phyloP scores from a whole-genome alignment of 2,329 filamentous ascomycete genomes.

The Arthrobotrys entomopaga region DNA sequence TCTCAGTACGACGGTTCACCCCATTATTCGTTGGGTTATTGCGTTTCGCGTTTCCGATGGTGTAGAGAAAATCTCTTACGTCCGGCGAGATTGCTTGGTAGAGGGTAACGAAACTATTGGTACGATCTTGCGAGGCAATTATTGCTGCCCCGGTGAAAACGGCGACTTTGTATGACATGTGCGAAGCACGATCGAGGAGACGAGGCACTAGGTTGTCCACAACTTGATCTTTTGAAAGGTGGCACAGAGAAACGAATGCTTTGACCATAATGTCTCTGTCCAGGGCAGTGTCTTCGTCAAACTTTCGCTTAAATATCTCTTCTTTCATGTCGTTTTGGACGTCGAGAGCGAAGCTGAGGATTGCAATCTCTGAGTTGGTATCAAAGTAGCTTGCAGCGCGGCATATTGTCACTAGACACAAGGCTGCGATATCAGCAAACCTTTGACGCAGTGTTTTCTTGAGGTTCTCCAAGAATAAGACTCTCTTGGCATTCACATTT shows the following conservation, averaged over 20 bases:
- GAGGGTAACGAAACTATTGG: constrained; percentile 55
- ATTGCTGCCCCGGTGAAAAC: constrained; percentile 69
- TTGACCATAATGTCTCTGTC: constrained; percentile 74
- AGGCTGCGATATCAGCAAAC: constrained; percentile 70
- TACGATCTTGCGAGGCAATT: constrained; percentile 57
- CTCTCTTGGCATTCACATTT: constrained; percentile 72
- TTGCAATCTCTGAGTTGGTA: constrained; percentile 71
- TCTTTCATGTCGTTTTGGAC: constrained; percentile 73
- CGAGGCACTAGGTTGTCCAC: constrained; percentile 69
- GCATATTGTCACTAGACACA: constrained; percentile 72
- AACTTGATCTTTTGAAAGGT: constrained; percentile 71
- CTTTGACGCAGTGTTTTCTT: constrained; percentile 72
- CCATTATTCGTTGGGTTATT: constrained; percentile 35
- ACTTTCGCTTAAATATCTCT: constrained; percentile 53
- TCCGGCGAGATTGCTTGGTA: constrained; percentile 59
- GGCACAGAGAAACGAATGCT: constrained; percentile 72
- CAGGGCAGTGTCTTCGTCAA: constrained; percentile 66
- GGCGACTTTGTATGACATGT: constrained; percentile 71
- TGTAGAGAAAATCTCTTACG: constrained; percentile 58
- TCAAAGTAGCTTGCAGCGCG: constrained; percentile 73
- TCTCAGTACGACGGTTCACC: constrained; percentile 40
- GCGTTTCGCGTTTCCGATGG: constrained; percentile 47
- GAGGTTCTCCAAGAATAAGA: constrained; percentile 72
- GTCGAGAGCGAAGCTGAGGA: constrained; percentile 75
- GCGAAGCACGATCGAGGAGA: constrained; percentile 70